Evolutionary conservation across 2,329 filamentous ascomycete species (phyloP).

Genomic region (Penicillium crustosum): DNA sequence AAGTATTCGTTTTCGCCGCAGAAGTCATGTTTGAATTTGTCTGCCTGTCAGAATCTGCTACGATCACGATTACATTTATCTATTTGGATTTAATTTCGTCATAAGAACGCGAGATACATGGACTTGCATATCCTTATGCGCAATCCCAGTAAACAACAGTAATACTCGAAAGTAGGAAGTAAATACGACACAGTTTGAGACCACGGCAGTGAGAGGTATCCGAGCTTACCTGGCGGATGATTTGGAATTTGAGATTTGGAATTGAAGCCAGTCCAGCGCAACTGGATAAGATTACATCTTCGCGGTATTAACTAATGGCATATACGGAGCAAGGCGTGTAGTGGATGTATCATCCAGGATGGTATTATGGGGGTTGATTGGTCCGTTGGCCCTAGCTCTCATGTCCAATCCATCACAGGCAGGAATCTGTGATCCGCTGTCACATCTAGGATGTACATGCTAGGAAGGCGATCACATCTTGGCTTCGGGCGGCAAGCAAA

Average conservation of each 20-base stretch:
- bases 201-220: not conserved
- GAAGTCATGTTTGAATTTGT: too few relatives aligned
- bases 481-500: constrained; percentile 12
- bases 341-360: constrained; percentile 5
- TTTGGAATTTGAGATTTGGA: constrained; percentile 4
- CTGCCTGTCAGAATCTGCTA: too few relatives aligned
- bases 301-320: not conserved
- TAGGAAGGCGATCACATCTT: constrained; percentile 9
- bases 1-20: too few relatives aligned
- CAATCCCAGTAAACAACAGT: not conserved
- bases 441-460: constrained; percentile 16
- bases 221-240: not conserved
- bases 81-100: too few relatives aligned
- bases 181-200: not conserved
- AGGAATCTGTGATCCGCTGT: constrained; percentile 13
- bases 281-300: not conserved
- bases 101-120: not conserved
- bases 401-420: constrained; percentile 10
- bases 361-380: constrained; percentile 8
- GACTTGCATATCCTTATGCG: not conserved
- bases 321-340: not conserved
- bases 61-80: too few relatives aligned
- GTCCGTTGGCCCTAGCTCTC: not conserved
- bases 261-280: not conserved
- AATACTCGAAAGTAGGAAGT: not conserved